phyloP scores from a whole-genome alignment of 2,329 filamentous ascomycete species.

The Neonectria coccinea region DNA sequence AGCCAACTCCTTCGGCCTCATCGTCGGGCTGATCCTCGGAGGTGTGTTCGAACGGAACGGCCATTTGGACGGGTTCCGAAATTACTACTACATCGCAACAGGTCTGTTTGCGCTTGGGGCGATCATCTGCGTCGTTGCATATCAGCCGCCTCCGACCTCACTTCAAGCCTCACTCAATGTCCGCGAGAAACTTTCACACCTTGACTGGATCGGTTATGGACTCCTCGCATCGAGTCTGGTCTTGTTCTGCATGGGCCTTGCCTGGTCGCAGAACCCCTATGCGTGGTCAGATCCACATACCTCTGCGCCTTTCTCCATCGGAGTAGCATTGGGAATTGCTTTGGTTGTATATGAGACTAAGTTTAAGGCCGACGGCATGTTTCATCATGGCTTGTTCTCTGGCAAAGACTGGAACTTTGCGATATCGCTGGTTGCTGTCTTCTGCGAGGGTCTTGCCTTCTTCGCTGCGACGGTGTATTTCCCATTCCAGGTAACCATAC shows the following conservation, averaged over 20 bases:
- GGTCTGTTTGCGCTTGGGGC: constrained; percentile 14
- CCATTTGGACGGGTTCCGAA: constrained; percentile 25
- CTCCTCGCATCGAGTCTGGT: constrained; percentile 51
- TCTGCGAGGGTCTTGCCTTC: constrained; percentile 53
- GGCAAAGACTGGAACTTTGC: constrained; percentile 51
- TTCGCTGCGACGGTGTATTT: constrained; percentile 49
- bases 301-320: constrained; percentile 51
- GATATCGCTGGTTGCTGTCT: constrained; percentile 52
- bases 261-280: constrained; percentile 56
- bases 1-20: constrained; percentile 25
- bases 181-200: constrained; percentile 49
- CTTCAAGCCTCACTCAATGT: constrained; percentile 17
- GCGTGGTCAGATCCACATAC: constrained; percentile 52
- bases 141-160: constrained; percentile 25
- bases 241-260: constrained; percentile 54
- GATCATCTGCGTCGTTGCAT: constrained; percentile 22
- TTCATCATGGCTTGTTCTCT: constrained; percentile 54
- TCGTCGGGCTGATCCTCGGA: constrained; percentile 26
- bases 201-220: constrained; percentile 56
- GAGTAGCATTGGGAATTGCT: constrained; percentile 42
- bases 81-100: constrained; percentile 31
- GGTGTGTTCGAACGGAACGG: constrained; percentile 16
- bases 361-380: constrained; percentile 55
- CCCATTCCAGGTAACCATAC: constrained; percentile 48
- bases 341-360: constrained; percentile 51